These are phyloP conservation scores for Venturia asperata DNA, from an alignment of 2,329 filamentous ascomycete species.

Conservation along the genomic window DNA sequence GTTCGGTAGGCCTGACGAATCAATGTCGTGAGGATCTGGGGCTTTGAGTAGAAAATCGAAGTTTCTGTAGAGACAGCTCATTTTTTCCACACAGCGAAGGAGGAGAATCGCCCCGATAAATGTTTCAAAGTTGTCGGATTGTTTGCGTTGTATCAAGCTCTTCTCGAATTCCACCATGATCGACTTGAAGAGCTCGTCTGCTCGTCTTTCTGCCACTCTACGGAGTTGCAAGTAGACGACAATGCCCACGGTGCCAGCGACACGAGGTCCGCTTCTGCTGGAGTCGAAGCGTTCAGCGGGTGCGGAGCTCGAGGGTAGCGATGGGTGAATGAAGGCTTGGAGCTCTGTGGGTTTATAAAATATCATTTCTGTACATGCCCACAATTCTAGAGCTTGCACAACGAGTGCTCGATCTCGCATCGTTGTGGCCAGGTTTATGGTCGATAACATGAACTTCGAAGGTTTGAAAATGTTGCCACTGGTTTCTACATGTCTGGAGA, in stretches of 20 bases:
- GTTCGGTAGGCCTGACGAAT: background rate
- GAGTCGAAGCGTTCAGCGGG: slow-evolving; percentile 19
- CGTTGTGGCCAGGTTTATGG: slow-evolving; percentile 33
- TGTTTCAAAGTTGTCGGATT: slow-evolving; percentile 51
- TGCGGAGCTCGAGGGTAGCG: slow-evolving; percentile 8
- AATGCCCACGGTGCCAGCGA: background rate
- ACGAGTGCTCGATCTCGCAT: slow-evolving; percentile 14
- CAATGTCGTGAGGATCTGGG: background rate
- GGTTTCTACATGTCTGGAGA: slow-evolving; percentile 40
- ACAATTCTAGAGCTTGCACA: slow-evolving; percentile 27
- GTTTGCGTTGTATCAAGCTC: slow-evolving; percentile 51
- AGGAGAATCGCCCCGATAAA: slow-evolving; percentile 54
- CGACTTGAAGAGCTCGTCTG: slow-evolving; percentile 41
- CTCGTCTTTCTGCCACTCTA: slow-evolving; percentile 4
- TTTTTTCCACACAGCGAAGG: slow-evolving; percentile 53
- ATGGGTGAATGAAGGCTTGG: slow-evolving; percentile 19
- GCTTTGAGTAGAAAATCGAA: slow-evolving; percentile 38
- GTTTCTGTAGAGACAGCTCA: slow-evolving; percentile 50
- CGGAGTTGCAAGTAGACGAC: slow-evolving; percentile 16
- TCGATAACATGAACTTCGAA: slow-evolving; percentile 42
- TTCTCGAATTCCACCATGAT: slow-evolving; percentile 55
- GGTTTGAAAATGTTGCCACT: slow-evolving; percentile 36
- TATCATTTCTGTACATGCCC: slow-evolving; percentile 27
- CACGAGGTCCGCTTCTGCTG: background rate
- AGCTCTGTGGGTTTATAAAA: slow-evolving; percentile 24